Percentiles rank a stretch among this genome's conserved stretches.
Conservation (phyloP, 2,329 filamentous ascomycete genomes). For the Apiospora koreana region DNA sequence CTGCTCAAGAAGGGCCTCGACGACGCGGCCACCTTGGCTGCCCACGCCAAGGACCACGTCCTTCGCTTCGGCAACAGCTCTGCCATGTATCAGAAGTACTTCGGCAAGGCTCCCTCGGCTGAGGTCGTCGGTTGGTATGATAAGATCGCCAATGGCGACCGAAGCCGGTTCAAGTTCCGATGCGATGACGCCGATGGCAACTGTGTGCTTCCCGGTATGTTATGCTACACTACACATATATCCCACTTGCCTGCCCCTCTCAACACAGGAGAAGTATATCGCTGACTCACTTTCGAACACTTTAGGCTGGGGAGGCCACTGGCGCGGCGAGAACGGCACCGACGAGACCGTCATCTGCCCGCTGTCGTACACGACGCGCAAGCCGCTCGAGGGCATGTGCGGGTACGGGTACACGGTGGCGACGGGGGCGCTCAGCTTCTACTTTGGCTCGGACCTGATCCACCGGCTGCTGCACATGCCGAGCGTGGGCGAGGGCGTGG, state of each 20-base stretch:
- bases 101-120: constrained; percentile 59
- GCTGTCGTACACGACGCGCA: constrained; percentile 59
- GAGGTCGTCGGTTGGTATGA: constrained; percentile 62
- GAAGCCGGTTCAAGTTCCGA: constrained; percentile 59
- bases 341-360: constrained; percentile 70
- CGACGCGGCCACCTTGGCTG: constrained; percentile 58
- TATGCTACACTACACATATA: not conserved
- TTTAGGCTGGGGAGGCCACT: constrained; percentile 67
- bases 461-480: constrained; percentile 68
- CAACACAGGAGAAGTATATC: too few relatives aligned
- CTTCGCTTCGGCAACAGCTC: constrained; percentile 58
- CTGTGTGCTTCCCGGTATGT: constrained; percentile 51
- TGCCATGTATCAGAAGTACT: constrained; percentile 65
- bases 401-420: constrained; percentile 63
- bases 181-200: constrained; percentile 70
- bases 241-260: too few relatives aligned
- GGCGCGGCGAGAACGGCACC: constrained; percentile 65
- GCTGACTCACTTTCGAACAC: too few relatives aligned
- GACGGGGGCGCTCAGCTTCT: constrained; percentile 55
- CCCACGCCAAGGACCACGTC: constrained; percentile 64
- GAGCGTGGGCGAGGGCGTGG: constrained; percentile 56
- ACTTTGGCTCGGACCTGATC: constrained; percentile 67
- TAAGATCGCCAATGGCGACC: constrained; percentile 59
- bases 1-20: constrained; percentile 58
- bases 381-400: constrained; percentile 60